Percentiles rank a stretch among this genome's conserved stretches.
phyloP scores from a whole-genome alignment of 257 asterid genomes.

The Petunia secreta region DNA sequence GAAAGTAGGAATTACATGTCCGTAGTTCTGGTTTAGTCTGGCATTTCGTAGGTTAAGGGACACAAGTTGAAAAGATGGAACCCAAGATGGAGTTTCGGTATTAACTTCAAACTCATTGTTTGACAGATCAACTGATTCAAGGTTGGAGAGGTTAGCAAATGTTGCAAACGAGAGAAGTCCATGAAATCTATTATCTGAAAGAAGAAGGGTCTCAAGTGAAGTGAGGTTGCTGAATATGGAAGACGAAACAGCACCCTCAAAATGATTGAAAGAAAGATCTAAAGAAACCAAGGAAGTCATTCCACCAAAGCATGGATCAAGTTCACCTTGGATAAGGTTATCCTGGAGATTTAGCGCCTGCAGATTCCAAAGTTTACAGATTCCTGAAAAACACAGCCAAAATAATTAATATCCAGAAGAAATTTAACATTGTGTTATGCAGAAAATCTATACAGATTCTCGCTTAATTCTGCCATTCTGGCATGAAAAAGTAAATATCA shows the following conservation, averaged over 20 bases:
- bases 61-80: slow-evolving; percentile 30
- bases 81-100: slow-evolving; percentile 27
- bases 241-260: slow-evolving; percentile 24
- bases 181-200: slow-evolving; percentile 27
- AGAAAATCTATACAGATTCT: background rate
- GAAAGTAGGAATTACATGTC: slow-evolving; percentile 29
- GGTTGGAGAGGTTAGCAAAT: slow-evolving; percentile 26
- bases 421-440: background rate
- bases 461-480: background rate
- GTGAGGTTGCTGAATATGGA: slow-evolving; percentile 27
- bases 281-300: slow-evolving; percentile 27
- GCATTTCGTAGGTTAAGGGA: slow-evolving; percentile 23
- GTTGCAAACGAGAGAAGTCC: slow-evolving; percentile 30
- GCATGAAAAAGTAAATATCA: background rate
- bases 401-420: background rate
- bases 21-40: slow-evolving; percentile 25
- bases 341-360: slow-evolving; percentile 29
- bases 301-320: slow-evolving; percentile 30
- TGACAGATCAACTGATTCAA: slow-evolving; percentile 21
- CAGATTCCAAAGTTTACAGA: slow-evolving; percentile 32
- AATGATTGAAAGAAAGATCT: slow-evolving; percentile 30
- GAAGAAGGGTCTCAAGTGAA: slow-evolving; percentile 25
- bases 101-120: background rate
- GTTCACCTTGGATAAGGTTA: slow-evolving; percentile 30
- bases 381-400: slow-evolving; percentile 23